These are phyloP conservation scores for Astrocystis sublimbata DNA, from an alignment of 495 filamentous ascomycete genomes.

Conservation along the genomic window DNA sequence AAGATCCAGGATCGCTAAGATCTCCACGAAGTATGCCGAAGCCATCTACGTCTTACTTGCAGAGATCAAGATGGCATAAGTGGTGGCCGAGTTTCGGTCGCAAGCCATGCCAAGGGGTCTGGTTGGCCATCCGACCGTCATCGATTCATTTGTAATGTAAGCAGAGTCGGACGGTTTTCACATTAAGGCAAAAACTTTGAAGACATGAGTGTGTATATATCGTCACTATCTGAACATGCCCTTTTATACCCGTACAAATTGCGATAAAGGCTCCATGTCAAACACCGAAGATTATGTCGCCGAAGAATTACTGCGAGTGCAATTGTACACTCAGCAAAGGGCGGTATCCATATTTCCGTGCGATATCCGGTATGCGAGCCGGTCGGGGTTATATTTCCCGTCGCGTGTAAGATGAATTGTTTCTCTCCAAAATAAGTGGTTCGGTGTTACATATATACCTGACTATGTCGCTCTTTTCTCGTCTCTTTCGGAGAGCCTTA, in stretches of 20 bases:
- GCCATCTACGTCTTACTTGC: background rate
- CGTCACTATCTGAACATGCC: no score
- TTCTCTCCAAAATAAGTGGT: background rate
- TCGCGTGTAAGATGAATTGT: background rate
- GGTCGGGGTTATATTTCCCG: slow-evolving; percentile 16
- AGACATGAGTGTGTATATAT: no score
- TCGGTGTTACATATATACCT: background rate
- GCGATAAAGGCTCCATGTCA: no score
- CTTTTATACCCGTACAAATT: background rate
- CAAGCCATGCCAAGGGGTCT: no score
- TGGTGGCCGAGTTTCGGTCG: slow-evolving; percentile 5
- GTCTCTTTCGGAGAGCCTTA: background rate
- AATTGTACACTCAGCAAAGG: slow-evolving; percentile 11
- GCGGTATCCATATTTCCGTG: slow-evolving; percentile 1
- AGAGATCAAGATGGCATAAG: background rate
- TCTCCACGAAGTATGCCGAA: no score
- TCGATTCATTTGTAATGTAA: no score
- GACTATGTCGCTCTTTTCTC: background rate
- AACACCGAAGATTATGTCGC: background rate
- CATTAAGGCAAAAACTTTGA: no score
- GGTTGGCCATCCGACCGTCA: no score
- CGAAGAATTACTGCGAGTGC: background rate
- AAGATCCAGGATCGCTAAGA: no score
- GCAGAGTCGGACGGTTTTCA: no score
- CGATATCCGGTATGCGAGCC: slow-evolving; percentile 8